Evolutionary conservation across 108 stramenopile species (phyloP), one percentile per base, ranked within the genome.

Genomic region (Mayamaea pseudoterrestris): DNA sequence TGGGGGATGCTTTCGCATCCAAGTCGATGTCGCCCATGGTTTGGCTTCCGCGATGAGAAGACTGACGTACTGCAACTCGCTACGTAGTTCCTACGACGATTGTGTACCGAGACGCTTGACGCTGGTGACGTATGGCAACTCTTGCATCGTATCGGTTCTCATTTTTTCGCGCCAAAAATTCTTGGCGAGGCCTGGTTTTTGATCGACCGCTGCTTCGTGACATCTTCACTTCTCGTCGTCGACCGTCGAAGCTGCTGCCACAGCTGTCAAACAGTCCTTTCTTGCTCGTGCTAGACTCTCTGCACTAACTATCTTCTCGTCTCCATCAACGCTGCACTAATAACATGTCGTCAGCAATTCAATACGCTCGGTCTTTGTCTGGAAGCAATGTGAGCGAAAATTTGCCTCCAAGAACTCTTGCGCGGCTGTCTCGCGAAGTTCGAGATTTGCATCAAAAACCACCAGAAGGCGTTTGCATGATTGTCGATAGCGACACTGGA

Each of bases 381-480:
- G 66, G 55, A 14, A 30, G 52, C 11, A 61, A 49, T 27, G 44
- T 41, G 36, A 60, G 59, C 34, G 91, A 92, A 57, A 93, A 92
- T 48, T 59, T 96, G 12, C 77, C 90, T n/a, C 90, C 90, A 12
- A 76, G 90, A 53, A 86, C 91, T 8, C 55, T 90, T 49, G 63
- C 84, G 17, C 43, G 95, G 14, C 72, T 96, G 9, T 73, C 83
- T 23, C 47, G 85, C 30, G 95, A 96, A 71, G 78, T 96, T 11
- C 61, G 84, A 1, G 74, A 85, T 60, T 64, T 96, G 42, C 83
- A 81, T 44, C 73, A 68, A 39, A 59, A 44, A 37, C 88, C 96
- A 26, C 83, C 90, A 12, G 93, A 93, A 46, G 93, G 93, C 8
- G 71, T 94, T 24, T 44, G 57, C 25, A 63, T 87, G 29, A 68